Base-by-base conservation (phyloP, 495 filamentous ascomycete genomes). In the Pseudoneurospora amorphoporcata region DNA sequence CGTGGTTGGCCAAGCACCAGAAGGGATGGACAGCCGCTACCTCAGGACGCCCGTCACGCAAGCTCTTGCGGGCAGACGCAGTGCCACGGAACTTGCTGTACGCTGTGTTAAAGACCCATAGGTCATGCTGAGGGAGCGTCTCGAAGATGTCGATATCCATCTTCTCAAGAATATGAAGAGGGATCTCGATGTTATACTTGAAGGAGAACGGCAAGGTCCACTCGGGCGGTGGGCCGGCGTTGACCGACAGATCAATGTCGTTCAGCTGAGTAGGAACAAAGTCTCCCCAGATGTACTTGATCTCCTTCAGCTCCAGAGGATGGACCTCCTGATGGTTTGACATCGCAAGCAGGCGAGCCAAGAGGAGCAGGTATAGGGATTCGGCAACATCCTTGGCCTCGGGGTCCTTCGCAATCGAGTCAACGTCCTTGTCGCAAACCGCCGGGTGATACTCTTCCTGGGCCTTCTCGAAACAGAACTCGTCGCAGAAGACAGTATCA, bases 201-300 rank as follows among this genome's bases (percentile, higher is more conserved):
- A 98, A 98, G 70, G 90, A 92, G 85, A 97, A 98, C 0, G 95
- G 95, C 0, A 98, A 88, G 1, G 90, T 91, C 83, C 86, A 88
- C 71, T 87, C 80, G 17, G 86, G 86, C n/a, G 87, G 86, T 19
- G 87, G 85, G 12, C 81, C 83, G 41, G 83, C 85, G 58, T 86
- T 82, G 69, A 83, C 73, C 72, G 86, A 82, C 68, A 82, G 74
- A 73, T 83, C 75, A 72, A 88, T 83, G 40, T 86, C 84, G 76
- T 88, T 88, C 45, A 79, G 76, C 72, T 76, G 70, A 45, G 81
- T 81, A 16, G 81, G 79, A n/a, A 87, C 79, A 72, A 87, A 87
- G 74, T 87, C 95, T n/a, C 94, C 96, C 91, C 97, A 98, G 72
- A 98, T 94, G 81, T 94, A 97, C 76, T 94, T 95, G 39, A 95